Evolutionary conservation across 495 filamentous ascomycete genomes (phyloP).

Genomic region (Darksidea phi): DNA sequence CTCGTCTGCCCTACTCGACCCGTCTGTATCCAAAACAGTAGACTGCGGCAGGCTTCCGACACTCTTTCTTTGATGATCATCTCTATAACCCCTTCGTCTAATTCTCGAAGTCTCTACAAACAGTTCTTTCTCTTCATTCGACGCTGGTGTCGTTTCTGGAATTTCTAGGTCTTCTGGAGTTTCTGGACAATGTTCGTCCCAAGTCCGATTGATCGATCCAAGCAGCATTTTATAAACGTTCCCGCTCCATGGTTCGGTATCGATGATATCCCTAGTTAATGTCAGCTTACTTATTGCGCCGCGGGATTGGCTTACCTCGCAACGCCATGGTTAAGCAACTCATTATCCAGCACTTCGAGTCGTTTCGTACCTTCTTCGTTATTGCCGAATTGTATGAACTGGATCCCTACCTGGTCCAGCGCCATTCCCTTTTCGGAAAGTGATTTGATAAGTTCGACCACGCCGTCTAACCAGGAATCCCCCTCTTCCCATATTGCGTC

Average conservation of each 20-base stretch:
- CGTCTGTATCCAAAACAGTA: too few species aligned
- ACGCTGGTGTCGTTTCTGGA: too few species aligned
- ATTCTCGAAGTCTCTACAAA: too few species aligned
- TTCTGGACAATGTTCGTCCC: constrained; percentile 2
- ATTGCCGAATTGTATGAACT: constrained; percentile 49
- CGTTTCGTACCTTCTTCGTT: constrained; percentile 34
- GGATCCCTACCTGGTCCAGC: constrained; percentile 40
- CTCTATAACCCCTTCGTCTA: too few species aligned
- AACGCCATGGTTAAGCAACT: not conserved
- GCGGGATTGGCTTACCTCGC: not conserved
- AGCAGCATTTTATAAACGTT: constrained; percentile 45
- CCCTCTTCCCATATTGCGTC: constrained; percentile 44
- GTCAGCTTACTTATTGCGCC: not conserved
- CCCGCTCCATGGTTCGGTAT: constrained; percentile 37
- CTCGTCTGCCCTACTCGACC: too few species aligned
- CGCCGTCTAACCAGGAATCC: constrained; percentile 8
- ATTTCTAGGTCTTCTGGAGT: not conserved
- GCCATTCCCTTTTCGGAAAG: constrained; percentile 31
- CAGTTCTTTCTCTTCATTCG: too few species aligned
- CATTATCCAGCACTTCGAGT: constrained; percentile 40
- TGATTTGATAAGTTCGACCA: constrained; percentile 32
- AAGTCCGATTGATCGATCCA: constrained; percentile 34
- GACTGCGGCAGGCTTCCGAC: too few species aligned
- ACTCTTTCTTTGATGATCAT: too few species aligned
- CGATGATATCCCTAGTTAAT: constrained; percentile 41